These are phyloP conservation scores for Conoideocrella luteorostrata DNA, from an alignment of 2,329 filamentous ascomycete genomes.

Conservation along the genomic window DNA sequence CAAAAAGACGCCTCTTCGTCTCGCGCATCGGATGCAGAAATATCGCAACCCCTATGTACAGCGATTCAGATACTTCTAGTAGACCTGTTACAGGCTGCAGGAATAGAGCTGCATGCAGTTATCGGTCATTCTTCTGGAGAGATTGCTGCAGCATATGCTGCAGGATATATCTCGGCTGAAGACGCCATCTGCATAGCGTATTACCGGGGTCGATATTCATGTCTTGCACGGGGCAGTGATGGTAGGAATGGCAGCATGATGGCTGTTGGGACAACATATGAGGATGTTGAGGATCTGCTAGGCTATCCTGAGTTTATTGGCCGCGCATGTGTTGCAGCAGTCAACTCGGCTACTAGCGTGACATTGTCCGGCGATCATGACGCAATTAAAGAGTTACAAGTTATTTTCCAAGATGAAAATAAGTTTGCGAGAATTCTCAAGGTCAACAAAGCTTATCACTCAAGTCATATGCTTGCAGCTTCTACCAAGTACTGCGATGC, in stretches of 20 bases:
- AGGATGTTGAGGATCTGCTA: conserved; percentile 1
- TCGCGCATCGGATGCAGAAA: too few relatives aligned
- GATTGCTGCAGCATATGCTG: conserved; percentile 34
- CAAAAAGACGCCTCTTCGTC: too few relatives aligned
- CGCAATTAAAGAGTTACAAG: conserved; percentile 19
- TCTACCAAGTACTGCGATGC: conserved; percentile 14
- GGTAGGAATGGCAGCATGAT: conserved; percentile 12
- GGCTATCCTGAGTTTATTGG: conserved; percentile 17
- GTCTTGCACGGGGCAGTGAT: conserved; percentile 1
- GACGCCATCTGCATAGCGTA: conserved; percentile 9
- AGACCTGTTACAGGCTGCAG: conserved; percentile 25
- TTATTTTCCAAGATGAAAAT: conserved; percentile 16
- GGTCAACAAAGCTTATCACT: conserved; percentile 35
- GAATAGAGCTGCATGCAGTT: conserved; percentile 24
- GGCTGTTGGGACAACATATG: conserved; percentile 14
- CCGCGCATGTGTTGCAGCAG: conserved; percentile 18
- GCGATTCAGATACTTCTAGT: conserved; percentile 34
- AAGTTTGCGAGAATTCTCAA: conserved; percentile 24
- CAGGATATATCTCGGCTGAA: conserved; percentile 10
- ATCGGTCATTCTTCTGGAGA: conserved; percentile 36
- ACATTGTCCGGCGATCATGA: conserved; percentile 25
- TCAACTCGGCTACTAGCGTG: conserved; percentile 15
- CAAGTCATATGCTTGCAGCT: conserved; percentile 29
- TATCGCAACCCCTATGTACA: conserved; percentile 27
- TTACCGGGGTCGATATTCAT: too few relatives aligned